Evolutionary conservation across 2,329 filamentous ascomycete species (phyloP).

Genomic region (Ophiostoma australiae): DNA sequence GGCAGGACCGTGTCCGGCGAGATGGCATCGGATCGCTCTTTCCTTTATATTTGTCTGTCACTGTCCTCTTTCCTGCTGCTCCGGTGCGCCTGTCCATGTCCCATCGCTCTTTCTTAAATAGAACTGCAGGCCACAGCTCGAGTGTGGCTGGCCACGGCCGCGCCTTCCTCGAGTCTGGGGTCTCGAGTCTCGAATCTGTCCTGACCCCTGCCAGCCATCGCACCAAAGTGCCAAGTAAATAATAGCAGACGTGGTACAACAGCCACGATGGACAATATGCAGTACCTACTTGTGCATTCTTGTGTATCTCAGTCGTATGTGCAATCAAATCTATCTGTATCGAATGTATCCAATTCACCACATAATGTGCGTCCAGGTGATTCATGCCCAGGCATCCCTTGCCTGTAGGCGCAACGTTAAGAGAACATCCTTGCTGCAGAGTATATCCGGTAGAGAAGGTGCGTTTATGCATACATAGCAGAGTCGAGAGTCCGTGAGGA

Average conservation of each 20-base stretch:
- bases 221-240: not conserved
- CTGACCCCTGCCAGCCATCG: not conserved
- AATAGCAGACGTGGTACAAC: not conserved
- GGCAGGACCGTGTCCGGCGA: not conserved
- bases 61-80: not conserved
- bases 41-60: not conserved
- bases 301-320: not conserved
- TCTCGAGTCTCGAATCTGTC: not conserved
- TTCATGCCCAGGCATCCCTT: not conserved
- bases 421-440: not conserved
- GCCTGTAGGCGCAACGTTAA: not conserved
- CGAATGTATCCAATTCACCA: not conserved
- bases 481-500: not conserved
- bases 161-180: conserved; percentile 13
- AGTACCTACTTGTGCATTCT: not conserved
- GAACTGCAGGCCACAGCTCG: not conserved
- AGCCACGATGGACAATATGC: conserved; percentile 15
- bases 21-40: conserved; percentile 4
- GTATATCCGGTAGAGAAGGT: not conserved
- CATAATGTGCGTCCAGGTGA: not conserved
- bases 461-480: not conserved
- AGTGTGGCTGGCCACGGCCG: not conserved
- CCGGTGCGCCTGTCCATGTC: not conserved
- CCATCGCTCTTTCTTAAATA: not conserved
- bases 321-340: not conserved